Evolutionary conservation across 1,284 basidiomycete genomes (phyloP).

Genomic region (Melampsora larici-populina): DNA sequence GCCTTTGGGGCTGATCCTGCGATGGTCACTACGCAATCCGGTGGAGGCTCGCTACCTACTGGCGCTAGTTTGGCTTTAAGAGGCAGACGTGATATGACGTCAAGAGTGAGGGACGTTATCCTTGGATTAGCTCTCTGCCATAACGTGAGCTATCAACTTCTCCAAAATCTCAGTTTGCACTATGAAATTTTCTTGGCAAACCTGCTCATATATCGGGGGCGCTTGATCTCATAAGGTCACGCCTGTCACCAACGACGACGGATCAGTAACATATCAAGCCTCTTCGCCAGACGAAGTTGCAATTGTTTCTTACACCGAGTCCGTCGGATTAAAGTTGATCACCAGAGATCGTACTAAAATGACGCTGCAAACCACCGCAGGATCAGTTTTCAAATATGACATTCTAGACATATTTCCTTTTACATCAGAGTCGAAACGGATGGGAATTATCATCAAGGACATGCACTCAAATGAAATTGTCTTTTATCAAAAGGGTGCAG

Average conservation of each 20-base stretch:
- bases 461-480: conserved; percentile 69
- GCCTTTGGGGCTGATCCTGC: conserved; percentile 60
- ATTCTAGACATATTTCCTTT: conserved; percentile 93
- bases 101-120: conserved; percentile 88
- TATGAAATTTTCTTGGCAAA: background rate
- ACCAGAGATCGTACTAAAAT: conserved; percentile 85
- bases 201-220: background rate
- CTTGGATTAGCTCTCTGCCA: conserved; percentile 91
- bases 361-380: conserved; percentile 68
- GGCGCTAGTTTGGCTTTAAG: conserved; percentile 74
- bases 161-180: background rate
- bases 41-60: conserved; percentile 56
- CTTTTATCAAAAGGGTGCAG: conserved; percentile 95
- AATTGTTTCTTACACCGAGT: conserved; percentile 97
- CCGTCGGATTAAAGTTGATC: conserved; percentile 81
- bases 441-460: conserved; percentile 94
- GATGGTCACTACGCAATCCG: background rate
- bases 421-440: conserved; percentile 96
- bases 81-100: conserved; percentile 89
- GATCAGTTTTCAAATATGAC: conserved; percentile 68
- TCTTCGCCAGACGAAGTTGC: conserved; percentile 98
- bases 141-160: conserved; percentile 65
- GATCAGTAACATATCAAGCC: conserved; percentile 91
- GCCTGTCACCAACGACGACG: conserved; percentile 89
- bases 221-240: conserved; percentile 66